Evolutionary conservation across 2,329 filamentous ascomycete genomes (phyloP).

Genomic region (Cercospora zeae-maydis): DNA sequence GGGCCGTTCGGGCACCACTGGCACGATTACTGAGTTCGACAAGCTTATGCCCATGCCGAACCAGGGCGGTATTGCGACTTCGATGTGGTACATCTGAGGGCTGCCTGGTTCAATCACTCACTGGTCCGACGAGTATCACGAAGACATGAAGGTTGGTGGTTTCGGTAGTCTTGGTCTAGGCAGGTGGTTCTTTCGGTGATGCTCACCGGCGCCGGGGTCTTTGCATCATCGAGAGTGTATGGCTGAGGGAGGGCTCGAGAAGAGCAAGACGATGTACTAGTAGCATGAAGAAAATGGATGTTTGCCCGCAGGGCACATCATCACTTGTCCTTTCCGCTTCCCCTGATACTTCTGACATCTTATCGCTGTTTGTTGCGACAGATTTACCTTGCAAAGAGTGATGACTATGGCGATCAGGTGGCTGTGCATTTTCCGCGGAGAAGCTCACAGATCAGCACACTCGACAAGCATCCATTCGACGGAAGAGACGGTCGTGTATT

Average conservation of each 20-base stretch:
- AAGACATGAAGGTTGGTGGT: background rate
- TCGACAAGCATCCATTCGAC: background rate
- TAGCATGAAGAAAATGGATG: slow-evolving; percentile 9
- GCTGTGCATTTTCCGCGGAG: background rate
- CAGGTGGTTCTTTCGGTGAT: background rate
- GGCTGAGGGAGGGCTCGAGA: background rate
- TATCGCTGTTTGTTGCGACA: background rate
- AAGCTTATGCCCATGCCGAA: slow-evolving; percentile 44
- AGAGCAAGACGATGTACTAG: background rate
- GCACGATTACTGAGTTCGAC: slow-evolving; percentile 26
- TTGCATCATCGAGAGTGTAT: background rate
- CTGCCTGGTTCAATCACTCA: background rate
- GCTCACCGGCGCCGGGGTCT: background rate
- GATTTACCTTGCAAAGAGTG: background rate
- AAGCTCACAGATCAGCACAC: background rate
- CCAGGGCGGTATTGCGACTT: slow-evolving; percentile 39
- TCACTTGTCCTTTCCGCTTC: background rate
- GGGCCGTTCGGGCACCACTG: slow-evolving; percentile 38
- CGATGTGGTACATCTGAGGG: slow-evolving; percentile 50
- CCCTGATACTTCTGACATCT: background rate
- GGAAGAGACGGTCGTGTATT: no score
- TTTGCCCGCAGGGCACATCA: slow-evolving; percentile 2
- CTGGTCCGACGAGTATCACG: background rate
- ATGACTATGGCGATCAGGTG: background rate
- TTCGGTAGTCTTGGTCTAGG: background rate